Percentiles rank a stretch among this genome's conserved stretches.
phyloP scores from a whole-genome alignment of 176 grass and related monocot species.

The Olyra latifolia region DNA sequence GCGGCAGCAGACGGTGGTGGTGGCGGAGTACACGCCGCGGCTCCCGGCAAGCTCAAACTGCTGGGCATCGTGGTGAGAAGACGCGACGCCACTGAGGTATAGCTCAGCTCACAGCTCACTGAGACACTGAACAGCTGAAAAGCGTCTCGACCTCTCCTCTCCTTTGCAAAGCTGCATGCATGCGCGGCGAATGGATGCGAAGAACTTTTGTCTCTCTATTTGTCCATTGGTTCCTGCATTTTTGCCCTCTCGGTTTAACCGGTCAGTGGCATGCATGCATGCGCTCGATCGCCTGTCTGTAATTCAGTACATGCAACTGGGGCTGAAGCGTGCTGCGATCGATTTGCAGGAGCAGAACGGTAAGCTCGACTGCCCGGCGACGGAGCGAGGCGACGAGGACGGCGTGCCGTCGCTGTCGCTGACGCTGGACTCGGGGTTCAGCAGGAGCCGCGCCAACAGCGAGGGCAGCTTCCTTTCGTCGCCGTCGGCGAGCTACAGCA shows the following conservation, averaged over 20 bases:
- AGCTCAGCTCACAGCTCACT: background rate
- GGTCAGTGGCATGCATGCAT: background rate
- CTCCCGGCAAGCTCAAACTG: background rate
- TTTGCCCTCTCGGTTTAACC: background rate
- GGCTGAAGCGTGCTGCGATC: background rate
- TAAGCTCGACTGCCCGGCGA: background rate
- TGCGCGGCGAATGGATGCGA: background rate
- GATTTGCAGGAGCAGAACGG: constrained; percentile 20
- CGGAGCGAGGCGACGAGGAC: background rate
- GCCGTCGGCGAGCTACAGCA: constrained; percentile 3
- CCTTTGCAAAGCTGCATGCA: background rate
- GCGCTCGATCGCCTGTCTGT: background rate
- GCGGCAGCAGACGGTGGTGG: constrained; percentile 6
- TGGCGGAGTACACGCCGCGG: background rate
- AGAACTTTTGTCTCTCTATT: background rate
- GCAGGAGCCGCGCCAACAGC: constrained; percentile 9
- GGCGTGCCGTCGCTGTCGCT: constrained; percentile 21
- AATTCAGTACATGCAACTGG: background rate
- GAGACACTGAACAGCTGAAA: constrained; percentile 4
- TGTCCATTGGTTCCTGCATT: background rate
- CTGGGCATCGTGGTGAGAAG: background rate
- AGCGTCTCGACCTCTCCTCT: background rate
- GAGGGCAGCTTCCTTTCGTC: constrained; percentile 29
- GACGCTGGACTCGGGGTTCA: constrained; percentile 27
- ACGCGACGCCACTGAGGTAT: constrained; percentile 13